Evolutionary conservation across 768 basidiomycete species (phyloP).

Genomic region (Rhizopogon vulgaris): DNA sequence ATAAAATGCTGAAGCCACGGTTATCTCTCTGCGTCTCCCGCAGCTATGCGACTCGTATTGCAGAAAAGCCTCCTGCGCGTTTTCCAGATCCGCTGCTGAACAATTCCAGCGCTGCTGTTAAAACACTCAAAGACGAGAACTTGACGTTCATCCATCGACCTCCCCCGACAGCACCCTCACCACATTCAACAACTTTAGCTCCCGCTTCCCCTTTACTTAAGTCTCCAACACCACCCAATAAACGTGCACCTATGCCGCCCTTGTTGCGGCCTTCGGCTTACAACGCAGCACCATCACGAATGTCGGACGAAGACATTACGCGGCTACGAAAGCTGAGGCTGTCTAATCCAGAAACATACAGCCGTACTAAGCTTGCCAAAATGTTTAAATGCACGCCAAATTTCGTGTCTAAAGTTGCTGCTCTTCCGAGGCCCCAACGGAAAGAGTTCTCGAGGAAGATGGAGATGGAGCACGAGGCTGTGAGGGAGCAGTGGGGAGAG

Average conservation of each 20-base stretch:
- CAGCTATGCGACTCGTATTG: slow-evolving; percentile 36
- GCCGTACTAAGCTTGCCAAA: slow-evolving; percentile 61
- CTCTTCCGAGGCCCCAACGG: slow-evolving; percentile 46
- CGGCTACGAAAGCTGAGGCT: slow-evolving; percentile 54
- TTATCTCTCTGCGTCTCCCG: slow-evolving; percentile 17
- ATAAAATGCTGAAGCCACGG: slow-evolving; percentile 16
- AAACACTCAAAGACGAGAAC: slow-evolving; percentile 42
- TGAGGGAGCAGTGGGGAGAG: slow-evolving; percentile 65
- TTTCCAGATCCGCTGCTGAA: slow-evolving; percentile 52
- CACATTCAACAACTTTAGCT: slow-evolving; percentile 60
- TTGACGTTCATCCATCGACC: slow-evolving; percentile 81
- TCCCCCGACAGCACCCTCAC: slow-evolving; percentile 73
- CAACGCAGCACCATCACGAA: slow-evolving; percentile 28
- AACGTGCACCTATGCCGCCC: slow-evolving; percentile 38
- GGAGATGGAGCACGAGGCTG: slow-evolving; percentile 40
- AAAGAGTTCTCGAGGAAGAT: slow-evolving; percentile 36
- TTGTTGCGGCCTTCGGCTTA: slow-evolving; percentile 37
- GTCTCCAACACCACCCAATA: slow-evolving; percentile 22
- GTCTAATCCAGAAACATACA: slow-evolving; percentile 52
- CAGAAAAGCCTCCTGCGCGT: slow-evolving; percentile 43
- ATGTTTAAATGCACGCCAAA: slow-evolving; percentile 68
- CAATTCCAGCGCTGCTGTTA: slow-evolving; percentile 47
- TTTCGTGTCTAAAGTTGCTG: slow-evolving; percentile 62
- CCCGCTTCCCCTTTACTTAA: slow-evolving; percentile 70
- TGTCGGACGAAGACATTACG: slow-evolving; percentile 46